Evolutionary conservation across 1,284 basidiomycete species (phyloP).

Genomic region (Pisolithus thermaeus): DNA sequence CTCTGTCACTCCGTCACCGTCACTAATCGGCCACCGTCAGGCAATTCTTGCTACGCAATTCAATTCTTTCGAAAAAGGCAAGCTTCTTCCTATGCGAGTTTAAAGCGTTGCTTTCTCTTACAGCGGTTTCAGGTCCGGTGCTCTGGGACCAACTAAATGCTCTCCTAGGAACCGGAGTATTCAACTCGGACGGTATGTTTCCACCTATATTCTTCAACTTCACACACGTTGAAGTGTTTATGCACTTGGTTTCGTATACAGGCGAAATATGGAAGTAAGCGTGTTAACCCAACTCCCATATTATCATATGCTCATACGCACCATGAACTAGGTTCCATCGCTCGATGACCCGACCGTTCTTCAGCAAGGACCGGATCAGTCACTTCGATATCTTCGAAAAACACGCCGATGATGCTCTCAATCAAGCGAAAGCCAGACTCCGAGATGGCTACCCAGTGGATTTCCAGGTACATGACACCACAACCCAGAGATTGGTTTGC

Average conservation of each 20-base stretch:
- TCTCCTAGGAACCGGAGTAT: no score
- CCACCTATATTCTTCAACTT: no score
- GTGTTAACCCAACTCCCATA: background rate
- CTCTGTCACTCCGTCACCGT: no score
- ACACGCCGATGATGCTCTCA: conserved; percentile 37
- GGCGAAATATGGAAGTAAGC: conserved; percentile 51
- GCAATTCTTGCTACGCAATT: no score
- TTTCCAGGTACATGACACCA: conserved; percentile 22
- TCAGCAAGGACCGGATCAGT: conserved; percentile 44
- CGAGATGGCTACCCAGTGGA: conserved; percentile 42
- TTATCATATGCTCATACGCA: background rate
- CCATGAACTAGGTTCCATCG: conserved; percentile 44
- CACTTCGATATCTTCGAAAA: conserved; percentile 52
- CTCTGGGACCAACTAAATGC: no score
- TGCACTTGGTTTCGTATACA: conserved; percentile 10
- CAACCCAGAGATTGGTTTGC: background rate
- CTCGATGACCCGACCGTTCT: conserved; percentile 53
- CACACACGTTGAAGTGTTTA: no score
- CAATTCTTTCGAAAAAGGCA: no score
- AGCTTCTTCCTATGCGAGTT: no score
- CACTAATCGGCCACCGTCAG: no score
- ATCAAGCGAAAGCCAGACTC: conserved; percentile 36
- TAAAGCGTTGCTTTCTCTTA: no score
- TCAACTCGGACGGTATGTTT: no score
- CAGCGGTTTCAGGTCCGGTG: no score